Evolutionary conservation across 306 rosid species (phyloP), one percentile per base, ranked within the genome.

Genomic region (Prunus dulcis): DNA sequence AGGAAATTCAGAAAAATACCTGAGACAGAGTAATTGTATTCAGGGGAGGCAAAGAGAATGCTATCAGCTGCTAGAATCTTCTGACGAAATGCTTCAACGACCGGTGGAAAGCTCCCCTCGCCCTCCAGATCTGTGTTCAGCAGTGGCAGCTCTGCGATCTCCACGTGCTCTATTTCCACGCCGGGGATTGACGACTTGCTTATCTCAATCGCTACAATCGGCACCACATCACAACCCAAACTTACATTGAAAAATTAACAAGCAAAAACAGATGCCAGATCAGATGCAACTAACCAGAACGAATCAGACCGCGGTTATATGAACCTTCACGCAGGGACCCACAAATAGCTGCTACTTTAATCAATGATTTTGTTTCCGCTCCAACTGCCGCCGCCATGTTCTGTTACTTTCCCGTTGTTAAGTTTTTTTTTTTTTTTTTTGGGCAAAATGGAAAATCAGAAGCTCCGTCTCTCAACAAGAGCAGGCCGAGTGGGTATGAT

Each of bases 41-140:
- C 97, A 0, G 97, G 96, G 6, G 96, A 88, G 75, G 97, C 96
- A 15, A 92, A 92, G 45, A 90, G 93, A 77, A 88, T 0, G 80
- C 88, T 64, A 69, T 92, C 85, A 5, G 96, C 91, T 32, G 74
- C 87, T 12, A 63, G 86, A 82, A 92, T 85, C 75, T 87, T 86
- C 32, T 28, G 62, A 1, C 97, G 96, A 74, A 90, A 90, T 3
- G 87, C 87, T 60, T 92, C 89, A 8, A 92, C 92, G 50, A 43
- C 76, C 9, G 89, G 72, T 2, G 97, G 93, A 52, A 34, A 92
- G 0, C 82, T 83, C 0, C 92, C 93, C 0, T 74, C 12, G 12
- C 69, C 74, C 52, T 92, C 97, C 77, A 92, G 87, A 72, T 93
- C 97, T 12, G 92, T 90, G 84, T 88, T 88, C 52, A 87, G 77